Evolutionary conservation across 163 green algal species (phyloP).

Genomic region (Chlamydomonas reinhardtii): DNA sequence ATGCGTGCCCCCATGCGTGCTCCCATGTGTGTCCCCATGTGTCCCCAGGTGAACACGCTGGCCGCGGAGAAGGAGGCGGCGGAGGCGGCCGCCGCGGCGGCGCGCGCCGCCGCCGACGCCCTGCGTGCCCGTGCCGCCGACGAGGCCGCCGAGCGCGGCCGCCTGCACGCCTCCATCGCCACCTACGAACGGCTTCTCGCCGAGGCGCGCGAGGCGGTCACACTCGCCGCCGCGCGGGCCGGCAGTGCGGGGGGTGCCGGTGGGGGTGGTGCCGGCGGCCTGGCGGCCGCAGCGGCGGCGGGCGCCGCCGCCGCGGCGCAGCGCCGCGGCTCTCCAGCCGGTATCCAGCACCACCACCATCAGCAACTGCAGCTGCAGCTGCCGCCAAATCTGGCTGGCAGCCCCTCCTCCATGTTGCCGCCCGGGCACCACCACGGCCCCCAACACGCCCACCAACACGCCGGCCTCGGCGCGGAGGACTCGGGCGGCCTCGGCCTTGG

Average conservation of each 20-base stretch:
- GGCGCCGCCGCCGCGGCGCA: neutral
- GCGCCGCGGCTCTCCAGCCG: no score
- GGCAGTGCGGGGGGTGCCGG: neutral
- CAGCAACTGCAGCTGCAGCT: no score
- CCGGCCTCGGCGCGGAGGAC: no score
- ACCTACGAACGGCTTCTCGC: conserved; percentile 12
- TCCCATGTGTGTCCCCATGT: neutral
- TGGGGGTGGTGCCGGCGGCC: no score
- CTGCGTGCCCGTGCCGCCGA: neutral
- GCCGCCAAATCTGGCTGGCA: no score
- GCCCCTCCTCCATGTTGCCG: neutral
- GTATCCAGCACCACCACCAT: no score
- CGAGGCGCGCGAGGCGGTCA: conserved; percentile 11
- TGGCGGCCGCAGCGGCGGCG: no score
- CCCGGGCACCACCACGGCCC: neutral
- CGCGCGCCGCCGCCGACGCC: neutral
- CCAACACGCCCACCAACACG: neutral
- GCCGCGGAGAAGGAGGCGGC: neutral
- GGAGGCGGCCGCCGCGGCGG: neutral
- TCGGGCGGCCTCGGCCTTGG: no score
- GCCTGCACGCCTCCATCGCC: neutral
- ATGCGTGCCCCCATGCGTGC: neutral
- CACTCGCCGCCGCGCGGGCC: neutral
- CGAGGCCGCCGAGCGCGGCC: conserved; percentile 1
- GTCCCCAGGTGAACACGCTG: neutral